phyloP scores from a whole-genome alignment of 2,329 filamentous ascomycete genomes.

The Clonostachys byssicola region DNA sequence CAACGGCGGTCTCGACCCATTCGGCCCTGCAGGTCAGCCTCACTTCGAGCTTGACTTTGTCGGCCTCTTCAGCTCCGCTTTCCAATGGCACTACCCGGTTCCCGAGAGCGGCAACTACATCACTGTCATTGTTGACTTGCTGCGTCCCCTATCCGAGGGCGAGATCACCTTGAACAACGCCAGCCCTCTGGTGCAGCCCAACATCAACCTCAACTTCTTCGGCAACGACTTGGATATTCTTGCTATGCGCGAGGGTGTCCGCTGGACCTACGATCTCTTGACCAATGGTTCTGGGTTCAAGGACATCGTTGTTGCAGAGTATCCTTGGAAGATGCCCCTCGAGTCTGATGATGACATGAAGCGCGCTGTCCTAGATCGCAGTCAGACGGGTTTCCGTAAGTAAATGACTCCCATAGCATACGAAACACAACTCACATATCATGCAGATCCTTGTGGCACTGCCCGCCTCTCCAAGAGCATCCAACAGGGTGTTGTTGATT shows the following conservation, averaged over 20 bases:
- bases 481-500: constrained; percentile 24
- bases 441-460: neutral
- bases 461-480: constrained; percentile 1
- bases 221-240: constrained; percentile 47
- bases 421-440: no score
- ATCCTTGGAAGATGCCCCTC: constrained; percentile 57
- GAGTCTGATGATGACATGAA: constrained; percentile 52
- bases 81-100: constrained; percentile 40
- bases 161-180: constrained; percentile 52
- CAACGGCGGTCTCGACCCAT: constrained; percentile 44
- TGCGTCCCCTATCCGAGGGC: constrained; percentile 30
- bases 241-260: constrained; percentile 53
- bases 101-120: constrained; percentile 41
- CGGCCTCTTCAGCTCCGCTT: constrained; percentile 45
- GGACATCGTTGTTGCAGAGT: constrained; percentile 46
- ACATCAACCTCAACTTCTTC: constrained; percentile 59
- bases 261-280: constrained; percentile 53
- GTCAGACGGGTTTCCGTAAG: constrained; percentile 51
- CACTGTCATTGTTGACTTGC: constrained; percentile 48
- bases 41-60: constrained; percentile 63
- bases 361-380: constrained; percentile 48
- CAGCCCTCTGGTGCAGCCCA: constrained; percentile 52
- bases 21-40: constrained; percentile 50
- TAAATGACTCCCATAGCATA: no score
- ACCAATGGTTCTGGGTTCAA: constrained; percentile 52